Evolutionary conservation across 2,329 filamentous ascomycete genomes (phyloP).

Genomic region (Cladosporium sp.): DNA sequence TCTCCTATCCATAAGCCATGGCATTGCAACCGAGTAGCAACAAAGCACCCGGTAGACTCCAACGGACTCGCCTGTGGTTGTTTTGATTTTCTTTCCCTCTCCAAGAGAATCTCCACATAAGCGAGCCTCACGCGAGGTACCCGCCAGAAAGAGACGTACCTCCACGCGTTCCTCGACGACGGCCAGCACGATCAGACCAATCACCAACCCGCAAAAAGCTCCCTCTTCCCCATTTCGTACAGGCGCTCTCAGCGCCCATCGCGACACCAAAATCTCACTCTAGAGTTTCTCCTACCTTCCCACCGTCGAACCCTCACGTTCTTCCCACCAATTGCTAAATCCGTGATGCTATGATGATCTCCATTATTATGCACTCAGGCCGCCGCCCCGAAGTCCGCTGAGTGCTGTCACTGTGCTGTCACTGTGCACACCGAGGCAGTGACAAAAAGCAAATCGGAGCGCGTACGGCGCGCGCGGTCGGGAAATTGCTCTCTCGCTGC

Average conservation of each 20-base stretch:
- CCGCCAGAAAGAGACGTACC: not conserved
- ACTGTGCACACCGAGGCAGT: constrained; percentile 1
- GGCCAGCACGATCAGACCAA: not conserved
- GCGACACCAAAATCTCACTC: not conserved
- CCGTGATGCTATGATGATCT: constrained; percentile 1
- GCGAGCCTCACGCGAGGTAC: not conserved
- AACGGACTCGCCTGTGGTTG: not conserved
- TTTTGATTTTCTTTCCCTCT: not conserved
- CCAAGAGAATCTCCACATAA: not conserved
- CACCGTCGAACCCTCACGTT: not conserved
- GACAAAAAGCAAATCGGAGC: not conserved
- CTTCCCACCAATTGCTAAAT: not conserved
- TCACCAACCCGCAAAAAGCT: not conserved
- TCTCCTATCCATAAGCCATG: not conserved
- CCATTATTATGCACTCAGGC: not conserved
- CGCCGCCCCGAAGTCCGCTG: not conserved
- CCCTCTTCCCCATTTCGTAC: not conserved
- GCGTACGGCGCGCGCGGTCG: not conserved
- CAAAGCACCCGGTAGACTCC: not conserved
- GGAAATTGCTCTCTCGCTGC: not conserved
- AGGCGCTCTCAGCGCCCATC: not conserved
- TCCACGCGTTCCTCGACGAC: constrained; percentile 5
- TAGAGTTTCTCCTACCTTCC: not conserved
- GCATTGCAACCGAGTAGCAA: not conserved
- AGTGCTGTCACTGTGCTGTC: no score